Evolutionary conservation across 164 flowering plant genomes (phyloP), one percentile per base, ranked within the genome.

Genomic region (Vitis labrusca): DNA sequence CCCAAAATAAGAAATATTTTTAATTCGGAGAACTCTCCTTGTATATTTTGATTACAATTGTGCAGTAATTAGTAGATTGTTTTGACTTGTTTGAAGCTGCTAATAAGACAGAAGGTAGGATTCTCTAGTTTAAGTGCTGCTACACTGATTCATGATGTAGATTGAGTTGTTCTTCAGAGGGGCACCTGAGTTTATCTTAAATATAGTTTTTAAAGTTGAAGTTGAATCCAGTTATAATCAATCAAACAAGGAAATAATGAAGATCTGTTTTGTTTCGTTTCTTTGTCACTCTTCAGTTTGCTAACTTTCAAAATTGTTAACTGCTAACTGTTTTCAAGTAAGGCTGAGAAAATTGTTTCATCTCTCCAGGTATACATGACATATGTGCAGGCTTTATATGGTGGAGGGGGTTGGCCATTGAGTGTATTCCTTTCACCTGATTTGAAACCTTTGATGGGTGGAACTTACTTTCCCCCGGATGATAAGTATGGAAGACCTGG

Each of bases 331-430:
- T 13, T 60, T 3, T 29, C 15, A 6, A n/a, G 3, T 49, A 48
- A 14, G 15, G 15, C 37, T 66, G 15, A 37, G 17, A 51, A 61
- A 16, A 9, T 52, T 61, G 11, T 59, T 61, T 60, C 16, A 9
- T 50, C 3, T 47, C 50, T 75, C 47, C 79, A 93, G 99, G 99
- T 94, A 17, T 94, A 94, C 83, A 94, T 94, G 99, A 91, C 97
- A 1, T 94, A 84, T 77, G 99, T 94, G 53, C 99, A 94, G 76
- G 99, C 99, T 27, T 71, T 94, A 56, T 88, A 92, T 83, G 94
- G 97, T 59, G 93, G 99, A 29, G 99, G 99, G 66, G 99, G 99
- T 64, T 94, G 99, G 99, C 99, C 99, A 30, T 69, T 94, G 57
- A 87, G 80, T 70, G 95, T 78, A 67, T 94, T 94, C 77, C 91